Evolutionary conservation across 2,329 filamentous ascomycete genomes (phyloP).

Genomic region (Sporothrix brunneoviolacea): DNA sequence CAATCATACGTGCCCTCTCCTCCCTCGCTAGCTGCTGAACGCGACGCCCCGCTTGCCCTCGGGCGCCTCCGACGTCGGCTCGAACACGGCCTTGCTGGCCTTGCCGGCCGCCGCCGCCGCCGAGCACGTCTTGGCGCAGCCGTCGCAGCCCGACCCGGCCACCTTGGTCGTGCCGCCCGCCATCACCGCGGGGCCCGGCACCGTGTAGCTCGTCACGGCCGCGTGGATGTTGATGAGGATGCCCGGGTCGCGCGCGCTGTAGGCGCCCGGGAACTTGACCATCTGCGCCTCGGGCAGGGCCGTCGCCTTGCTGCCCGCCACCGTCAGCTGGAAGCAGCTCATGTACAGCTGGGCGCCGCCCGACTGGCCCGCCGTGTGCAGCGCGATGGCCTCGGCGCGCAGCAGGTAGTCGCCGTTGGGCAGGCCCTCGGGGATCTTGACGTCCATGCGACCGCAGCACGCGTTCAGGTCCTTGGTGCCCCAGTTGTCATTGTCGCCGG

Average conservation of each 20-base stretch:
- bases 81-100: slow-evolving; percentile 21
- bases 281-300: background rate
- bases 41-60: too few species aligned
- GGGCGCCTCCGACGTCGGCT: slow-evolving; percentile 2
- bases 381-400: slow-evolving; percentile 41
- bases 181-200: slow-evolving; percentile 38
- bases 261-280: slow-evolving; percentile 37
- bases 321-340: slow-evolving; percentile 32
- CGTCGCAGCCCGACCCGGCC: slow-evolving; percentile 33
- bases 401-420: slow-evolving; percentile 37
- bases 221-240: slow-evolving; percentile 43
- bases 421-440: slow-evolving; percentile 28
- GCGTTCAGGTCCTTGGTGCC: slow-evolving; percentile 36
- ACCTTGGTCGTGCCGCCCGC: slow-evolving; percentile 33
- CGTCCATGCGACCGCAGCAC: slow-evolving; percentile 35
- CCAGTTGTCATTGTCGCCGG: slow-evolving; percentile 39
- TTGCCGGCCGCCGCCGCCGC: slow-evolving; percentile 31
- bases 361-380: slow-evolving; percentile 34
- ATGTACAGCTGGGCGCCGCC: slow-evolving; percentile 34
- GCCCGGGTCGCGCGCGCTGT: slow-evolving; percentile 37
- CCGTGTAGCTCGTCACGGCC: slow-evolving; percentile 32
- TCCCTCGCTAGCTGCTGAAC: too few species aligned
- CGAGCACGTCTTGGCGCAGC: slow-evolving; percentile 22
- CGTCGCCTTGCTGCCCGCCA: slow-evolving; percentile 25
- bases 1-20: too few species aligned